Conservation (phyloP, 2,329 filamentous ascomycete genomes). For the Cordyceps fumosorosea region DNA sequence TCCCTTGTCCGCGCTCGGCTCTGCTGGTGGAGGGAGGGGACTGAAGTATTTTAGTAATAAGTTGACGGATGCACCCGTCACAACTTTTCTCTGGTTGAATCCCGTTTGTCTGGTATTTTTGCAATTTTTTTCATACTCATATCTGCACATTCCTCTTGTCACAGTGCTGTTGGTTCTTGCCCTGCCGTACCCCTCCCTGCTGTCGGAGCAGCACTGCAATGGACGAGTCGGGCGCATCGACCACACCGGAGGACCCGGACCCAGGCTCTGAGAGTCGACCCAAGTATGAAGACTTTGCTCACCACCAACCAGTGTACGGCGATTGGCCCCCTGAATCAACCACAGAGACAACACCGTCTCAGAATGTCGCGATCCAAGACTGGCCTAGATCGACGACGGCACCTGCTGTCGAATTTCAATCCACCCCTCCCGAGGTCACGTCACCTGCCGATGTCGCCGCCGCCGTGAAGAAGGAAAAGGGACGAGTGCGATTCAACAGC, state of each 20-base stretch:
- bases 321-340: constrained; percentile 9
- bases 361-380: neutral
- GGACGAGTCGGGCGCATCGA: constrained; percentile 8
- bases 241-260: constrained; percentile 11
- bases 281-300: constrained; percentile 13
- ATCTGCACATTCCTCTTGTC: neutral
- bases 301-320: constrained; percentile 9
- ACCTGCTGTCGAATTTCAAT: neutral
- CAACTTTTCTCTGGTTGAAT: neutral
- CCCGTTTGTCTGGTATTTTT: neutral
- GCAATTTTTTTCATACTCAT: neutral
- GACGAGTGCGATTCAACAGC: constrained; percentile 43
- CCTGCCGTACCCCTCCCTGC: neutral
- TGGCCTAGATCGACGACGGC: constrained; percentile 10
- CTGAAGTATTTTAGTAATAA: neutral
- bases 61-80: neutral
- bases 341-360: constrained; percentile 4
- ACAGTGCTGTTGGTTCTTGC: neutral
- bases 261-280: constrained; percentile 10
- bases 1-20: neutral
- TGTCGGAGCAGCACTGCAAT: neutral
- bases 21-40: neutral
- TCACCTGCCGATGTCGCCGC: constrained; percentile 15
- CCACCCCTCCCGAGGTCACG: neutral
- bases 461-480: constrained; percentile 36